phyloP scores from a whole-genome alignment of 78 protist genomes.

The Chrysochromulina tobinii region DNA sequence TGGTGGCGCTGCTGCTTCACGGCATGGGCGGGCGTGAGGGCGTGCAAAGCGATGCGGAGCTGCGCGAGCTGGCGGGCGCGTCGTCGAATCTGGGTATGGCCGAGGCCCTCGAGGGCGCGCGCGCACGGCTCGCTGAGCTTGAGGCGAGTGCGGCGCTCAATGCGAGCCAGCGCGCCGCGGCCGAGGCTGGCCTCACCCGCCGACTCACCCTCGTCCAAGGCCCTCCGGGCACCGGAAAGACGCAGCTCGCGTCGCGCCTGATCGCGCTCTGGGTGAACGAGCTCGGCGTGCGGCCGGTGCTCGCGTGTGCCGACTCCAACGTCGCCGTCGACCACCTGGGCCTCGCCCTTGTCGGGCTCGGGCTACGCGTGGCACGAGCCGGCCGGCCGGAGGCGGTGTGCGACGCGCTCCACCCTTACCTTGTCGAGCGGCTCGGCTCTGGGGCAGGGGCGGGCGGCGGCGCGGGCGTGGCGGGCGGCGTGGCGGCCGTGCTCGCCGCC shows the following conservation, averaged over 20 bases:
- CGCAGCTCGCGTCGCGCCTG: not conserved
- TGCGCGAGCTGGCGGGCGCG: not conserved
- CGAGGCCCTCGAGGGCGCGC: not conserved
- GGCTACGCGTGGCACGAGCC: not conserved
- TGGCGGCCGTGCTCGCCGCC: not conserved
- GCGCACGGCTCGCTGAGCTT: not conserved
- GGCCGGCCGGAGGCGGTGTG: not conserved
- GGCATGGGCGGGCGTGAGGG: slow-evolving; percentile 17
- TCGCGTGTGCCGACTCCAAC: slow-evolving; percentile 8
- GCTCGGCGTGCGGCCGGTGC: not conserved
- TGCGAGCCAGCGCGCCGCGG: not conserved
- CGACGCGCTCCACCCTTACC: no score
- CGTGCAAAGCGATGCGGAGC: not conserved
- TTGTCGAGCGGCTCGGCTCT: not conserved
- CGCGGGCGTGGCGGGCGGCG: not conserved
- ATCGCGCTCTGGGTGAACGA: not conserved
- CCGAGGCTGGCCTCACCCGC: not conserved
- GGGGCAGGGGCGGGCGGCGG: not conserved
- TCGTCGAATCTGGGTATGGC: not conserved
- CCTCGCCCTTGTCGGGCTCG: not conserved
- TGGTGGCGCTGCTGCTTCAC: not conserved
- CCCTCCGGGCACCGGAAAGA: slow-evolving; percentile 62
- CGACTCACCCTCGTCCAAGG: slow-evolving; percentile 29
- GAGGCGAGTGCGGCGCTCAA: not conserved
- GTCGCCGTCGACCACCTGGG: not conserved